A percentile compares a stretch with the other conserved stretches of the same genome.
Conservation (phyloP, 805 yeast species). For the Candida jianshihensis region DNA sequence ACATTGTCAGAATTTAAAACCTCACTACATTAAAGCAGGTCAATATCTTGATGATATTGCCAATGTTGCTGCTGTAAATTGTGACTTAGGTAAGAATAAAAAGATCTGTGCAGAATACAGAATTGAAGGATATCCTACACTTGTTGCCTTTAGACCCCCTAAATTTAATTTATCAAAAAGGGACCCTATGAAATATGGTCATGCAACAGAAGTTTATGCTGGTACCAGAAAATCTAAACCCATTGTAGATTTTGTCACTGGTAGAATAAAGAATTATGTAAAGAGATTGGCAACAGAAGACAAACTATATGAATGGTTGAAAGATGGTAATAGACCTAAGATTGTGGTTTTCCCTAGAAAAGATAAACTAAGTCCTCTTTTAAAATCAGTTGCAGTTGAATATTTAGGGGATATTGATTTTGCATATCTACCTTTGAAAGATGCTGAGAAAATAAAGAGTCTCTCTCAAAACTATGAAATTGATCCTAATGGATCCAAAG, state of each 20-base stretch:
- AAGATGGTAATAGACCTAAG: constrained; percentile 23
- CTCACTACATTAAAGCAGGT: constrained; percentile 59
- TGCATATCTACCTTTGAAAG: constrained; percentile 31
- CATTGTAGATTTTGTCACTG: constrained; percentile 45
- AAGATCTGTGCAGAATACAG: constrained; percentile 58
- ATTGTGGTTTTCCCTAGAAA: constrained; percentile 49
- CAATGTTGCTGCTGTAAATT: constrained; percentile 77
- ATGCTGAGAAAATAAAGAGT: constrained; percentile 16
- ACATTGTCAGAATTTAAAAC: constrained; percentile 70
- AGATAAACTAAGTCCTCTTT: constrained; percentile 43
- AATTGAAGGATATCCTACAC: constrained; percentile 78
- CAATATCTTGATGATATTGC: constrained; percentile 46
- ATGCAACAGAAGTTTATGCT: constrained; percentile 48
- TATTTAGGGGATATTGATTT: constrained; percentile 45
- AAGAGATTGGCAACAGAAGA: constrained; percentile 36
- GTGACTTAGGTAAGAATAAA: constrained; percentile 66
- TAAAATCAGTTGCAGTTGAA: constrained; percentile 66
- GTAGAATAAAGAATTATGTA: constrained; percentile 61
- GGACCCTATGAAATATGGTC: constrained; percentile 23
- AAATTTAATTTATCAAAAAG: constrained; percentile 33
- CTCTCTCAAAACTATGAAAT: constrained; percentile 9
- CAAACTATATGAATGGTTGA: constrained; percentile 24
- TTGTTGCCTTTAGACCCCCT: constrained; percentile 78
- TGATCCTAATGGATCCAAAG: constrained; percentile 8
- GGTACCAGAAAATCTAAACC: constrained; percentile 56